Conservation (phyloP, 176 grass and related monocot genomes). For the Panicum miliaceum region DNA sequence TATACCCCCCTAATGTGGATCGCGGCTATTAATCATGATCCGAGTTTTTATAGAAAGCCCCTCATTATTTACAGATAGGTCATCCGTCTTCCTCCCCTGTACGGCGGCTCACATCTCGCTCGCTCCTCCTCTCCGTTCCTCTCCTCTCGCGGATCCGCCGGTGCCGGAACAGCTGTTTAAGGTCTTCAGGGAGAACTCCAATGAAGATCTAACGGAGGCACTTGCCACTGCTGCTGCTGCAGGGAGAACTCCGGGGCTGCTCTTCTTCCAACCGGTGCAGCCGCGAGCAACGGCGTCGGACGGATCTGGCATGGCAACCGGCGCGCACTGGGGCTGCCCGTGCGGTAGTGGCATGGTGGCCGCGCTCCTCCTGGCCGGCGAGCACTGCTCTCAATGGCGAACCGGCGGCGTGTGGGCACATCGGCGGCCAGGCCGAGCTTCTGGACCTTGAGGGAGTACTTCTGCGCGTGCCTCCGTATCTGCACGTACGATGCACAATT, state of each 20-base stretch:
- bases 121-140: too few relatives aligned
- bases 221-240: constrained; percentile 38
- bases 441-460: constrained; percentile 93
- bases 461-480: constrained; percentile 96
- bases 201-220: neutral
- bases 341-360: neutral
- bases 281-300: constrained; percentile 18
- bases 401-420: constrained; percentile 62
- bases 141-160: too few relatives aligned
- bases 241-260: constrained; percentile 22
- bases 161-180: too few relatives aligned
- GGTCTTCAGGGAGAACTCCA: too few relatives aligned
- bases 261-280: constrained; percentile 44
- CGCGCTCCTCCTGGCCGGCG: constrained; percentile 1
- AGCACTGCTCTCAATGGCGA: constrained; percentile 24
- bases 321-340: constrained; percentile 23
- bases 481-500: constrained; percentile 23
- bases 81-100: too few relatives aligned
- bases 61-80: too few relatives aligned
- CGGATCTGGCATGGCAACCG: constrained; percentile 18
- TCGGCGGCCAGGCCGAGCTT: constrained; percentile 70
- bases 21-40: too few relatives aligned
- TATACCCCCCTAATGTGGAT: neutral
- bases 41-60: too few relatives aligned
- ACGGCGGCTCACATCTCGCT: too few relatives aligned